Evolutionary conservation across 495 filamentous ascomycete genomes (phyloP), one percentile per base, ranked within the genome.

Genomic region (Filosporella fistucella): DNA sequence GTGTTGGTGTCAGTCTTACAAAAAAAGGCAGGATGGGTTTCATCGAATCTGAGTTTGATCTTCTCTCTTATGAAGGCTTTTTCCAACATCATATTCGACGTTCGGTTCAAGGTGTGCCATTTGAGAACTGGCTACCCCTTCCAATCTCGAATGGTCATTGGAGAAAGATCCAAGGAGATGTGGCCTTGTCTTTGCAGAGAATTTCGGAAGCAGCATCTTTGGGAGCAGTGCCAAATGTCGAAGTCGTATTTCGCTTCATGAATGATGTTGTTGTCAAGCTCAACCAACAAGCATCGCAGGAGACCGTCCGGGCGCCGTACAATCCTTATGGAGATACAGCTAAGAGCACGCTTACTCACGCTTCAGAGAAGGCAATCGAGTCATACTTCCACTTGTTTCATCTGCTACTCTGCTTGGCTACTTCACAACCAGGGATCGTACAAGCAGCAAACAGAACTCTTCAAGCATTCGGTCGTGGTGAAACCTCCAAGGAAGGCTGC

Each of bases 351-450:
- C 63, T 76, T 21, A 67, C 56, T 0, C 69, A 73, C 26, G 71
- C 71, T 0, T 72, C 68, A 0, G 74, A 76, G 46, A 76, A 74
- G 55, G 74, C 72, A 2, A 71, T 77, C 7, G 69, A 76, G 45
- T 68, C 68, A 0, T 76, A 77, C 59, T 76, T 77, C 51, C 69
- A 72, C 35, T 68, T 76, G 22, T 75, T 73, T 55, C 74, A 76
- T 53, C 55, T 78, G 0, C 61, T 78, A 3, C 59, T 78, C 16
- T 75, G 70, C 52, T 56, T 61, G 12, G 64, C 59, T 16, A 42
- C 49, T 13, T 41, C 42, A 8, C 8, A 56, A 6, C 18, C 25
- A 0, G 16, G 38, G 4, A 53, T 69, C 25, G 63, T 66, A 11
- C 9, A 34, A 6, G 18, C 55, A 2, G 62, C 66, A 14, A 68